Evolutionary conservation across 495 filamentous ascomycete genomes (phyloP).

Genomic region (Thermochaetoides thermophila): DNA sequence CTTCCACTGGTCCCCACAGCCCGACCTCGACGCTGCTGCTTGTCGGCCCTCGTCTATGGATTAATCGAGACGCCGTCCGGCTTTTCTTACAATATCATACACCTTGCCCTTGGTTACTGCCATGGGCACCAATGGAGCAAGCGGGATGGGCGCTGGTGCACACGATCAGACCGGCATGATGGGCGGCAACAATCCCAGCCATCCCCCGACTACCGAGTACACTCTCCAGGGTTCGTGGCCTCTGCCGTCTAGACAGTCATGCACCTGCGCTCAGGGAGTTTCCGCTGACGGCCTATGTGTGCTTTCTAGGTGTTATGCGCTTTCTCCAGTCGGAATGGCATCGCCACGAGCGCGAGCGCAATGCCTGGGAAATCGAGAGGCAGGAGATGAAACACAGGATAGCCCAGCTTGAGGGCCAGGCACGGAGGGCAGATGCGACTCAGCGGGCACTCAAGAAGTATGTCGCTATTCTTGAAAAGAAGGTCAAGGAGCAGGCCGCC

Average conservation of each 20-base stretch:
- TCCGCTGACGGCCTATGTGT: not conserved
- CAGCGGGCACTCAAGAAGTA: slow-evolving; percentile 82
- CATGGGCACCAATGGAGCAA: slow-evolving; percentile 52
- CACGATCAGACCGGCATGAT: slow-evolving; percentile 21
- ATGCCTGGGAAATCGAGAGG: slow-evolving; percentile 96
- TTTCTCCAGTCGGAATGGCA: slow-evolving; percentile 99
- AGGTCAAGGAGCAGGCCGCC: slow-evolving; percentile 57
- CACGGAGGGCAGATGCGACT: slow-evolving; percentile 66
- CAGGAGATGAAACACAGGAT: slow-evolving; percentile 99
- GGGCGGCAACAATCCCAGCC: slow-evolving; percentile 35
- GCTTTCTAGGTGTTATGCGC: slow-evolving; percentile 77
- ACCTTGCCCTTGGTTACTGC: slow-evolving; percentile 41
- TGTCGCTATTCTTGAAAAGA: slow-evolving; percentile 77
- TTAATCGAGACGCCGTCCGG: slow-evolving; percentile 1
- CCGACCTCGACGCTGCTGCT: too few species aligned
- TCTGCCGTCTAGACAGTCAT: too few species aligned
- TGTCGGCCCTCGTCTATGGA: slow-evolving; percentile 14
- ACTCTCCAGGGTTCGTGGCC: slow-evolving; percentile 71
- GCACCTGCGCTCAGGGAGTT: not conserved
- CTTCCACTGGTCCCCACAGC: too few species aligned
- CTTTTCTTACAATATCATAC: slow-evolving; percentile 29
- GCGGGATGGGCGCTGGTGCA: slow-evolving; percentile 39
- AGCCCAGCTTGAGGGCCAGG: slow-evolving; percentile 83
- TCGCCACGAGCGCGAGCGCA: slow-evolving; percentile 91
- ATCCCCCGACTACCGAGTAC: slow-evolving; percentile 86